These are phyloP conservation scores for Cinchona pubescens DNA, from an alignment of 257 asterid genomes.

Conservation along the genomic window DNA sequence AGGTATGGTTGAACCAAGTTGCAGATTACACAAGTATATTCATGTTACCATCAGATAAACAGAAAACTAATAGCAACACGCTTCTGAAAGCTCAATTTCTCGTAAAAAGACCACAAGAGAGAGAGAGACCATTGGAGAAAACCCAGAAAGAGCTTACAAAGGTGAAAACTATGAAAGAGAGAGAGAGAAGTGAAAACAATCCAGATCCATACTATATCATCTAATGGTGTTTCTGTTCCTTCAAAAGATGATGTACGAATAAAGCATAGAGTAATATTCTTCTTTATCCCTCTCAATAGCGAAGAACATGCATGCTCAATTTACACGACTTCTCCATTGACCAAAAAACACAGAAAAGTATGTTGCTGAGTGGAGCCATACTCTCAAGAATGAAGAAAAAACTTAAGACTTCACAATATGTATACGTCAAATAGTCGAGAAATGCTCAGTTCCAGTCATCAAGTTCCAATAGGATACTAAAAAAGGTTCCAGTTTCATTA, in stretches of 20 bases:
- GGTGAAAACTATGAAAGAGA: too few relatives aligned
- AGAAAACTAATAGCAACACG: background rate
- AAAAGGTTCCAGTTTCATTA: background rate
- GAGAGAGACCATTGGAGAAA: background rate
- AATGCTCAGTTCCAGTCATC: background rate
- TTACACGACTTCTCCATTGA: background rate
- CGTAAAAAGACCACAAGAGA: too few relatives aligned
- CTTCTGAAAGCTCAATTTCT: background rate
- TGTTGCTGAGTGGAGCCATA: background rate
- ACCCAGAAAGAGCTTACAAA: background rate
- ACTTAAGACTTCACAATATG: background rate
- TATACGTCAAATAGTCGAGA: background rate
- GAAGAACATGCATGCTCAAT: background rate
- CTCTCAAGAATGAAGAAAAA: background rate
- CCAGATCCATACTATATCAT: background rate
- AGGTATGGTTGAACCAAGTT: too few relatives aligned
- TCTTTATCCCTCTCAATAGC: background rate
- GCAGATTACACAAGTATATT: too few relatives aligned
- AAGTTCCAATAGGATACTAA: background rate
- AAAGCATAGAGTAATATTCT: background rate
- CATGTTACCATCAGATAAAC: background rate
- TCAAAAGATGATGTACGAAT: background rate
- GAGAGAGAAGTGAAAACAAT: background rate
- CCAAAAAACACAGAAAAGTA: background rate
- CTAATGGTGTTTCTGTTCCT: background rate